These are phyloP conservation scores for Tylopilus vinaceipallidus DNA, from an alignment of 768 basidiomycete species.

Conservation along the genomic window DNA sequence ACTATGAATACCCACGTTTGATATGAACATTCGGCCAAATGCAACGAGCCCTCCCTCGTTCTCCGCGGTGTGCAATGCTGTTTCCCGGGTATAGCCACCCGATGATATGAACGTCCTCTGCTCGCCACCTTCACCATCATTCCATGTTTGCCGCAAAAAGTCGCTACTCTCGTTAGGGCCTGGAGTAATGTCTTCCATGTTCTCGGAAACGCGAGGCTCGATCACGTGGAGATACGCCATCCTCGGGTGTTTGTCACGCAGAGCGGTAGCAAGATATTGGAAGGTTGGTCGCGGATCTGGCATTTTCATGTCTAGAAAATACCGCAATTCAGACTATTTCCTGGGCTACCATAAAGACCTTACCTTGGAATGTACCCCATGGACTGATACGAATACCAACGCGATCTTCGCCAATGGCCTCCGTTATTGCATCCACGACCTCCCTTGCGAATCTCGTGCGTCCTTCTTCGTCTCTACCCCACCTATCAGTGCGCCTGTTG, in stretches of 20 bases:
- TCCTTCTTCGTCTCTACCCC: too few species aligned
- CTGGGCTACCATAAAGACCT: not conserved
- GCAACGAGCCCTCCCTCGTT: slow-evolving; percentile 16
- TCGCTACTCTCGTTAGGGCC: slow-evolving; percentile 35
- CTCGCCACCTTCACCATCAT: not conserved
- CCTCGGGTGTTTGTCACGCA: slow-evolving; percentile 32
- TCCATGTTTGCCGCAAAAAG: slow-evolving; percentile 47
- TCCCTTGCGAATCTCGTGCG: slow-evolving; percentile 34
- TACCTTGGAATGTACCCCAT: not conserved
- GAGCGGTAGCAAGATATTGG: slow-evolving; percentile 42
- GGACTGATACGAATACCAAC: not conserved
- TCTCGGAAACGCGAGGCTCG: slow-evolving; percentile 36
- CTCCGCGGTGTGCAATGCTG: slow-evolving; percentile 37
- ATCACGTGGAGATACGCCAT: slow-evolving; percentile 54
- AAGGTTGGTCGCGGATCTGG: slow-evolving; percentile 54
- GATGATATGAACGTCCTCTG: not conserved
- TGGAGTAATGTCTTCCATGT: not conserved
- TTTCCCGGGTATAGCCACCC: slow-evolving; percentile 1
- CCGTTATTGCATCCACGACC: too few species aligned
- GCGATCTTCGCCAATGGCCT: too few species aligned
- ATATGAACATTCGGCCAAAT: slow-evolving; percentile 21
- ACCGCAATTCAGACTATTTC: too few species aligned
- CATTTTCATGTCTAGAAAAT: slow-evolving; percentile 40
- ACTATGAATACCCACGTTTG: not conserved
- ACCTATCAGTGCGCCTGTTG: too few species aligned